Base-by-base conservation (phyloP, 2,329 filamentous ascomycete species). In the Beauveria caledonica region DNA sequence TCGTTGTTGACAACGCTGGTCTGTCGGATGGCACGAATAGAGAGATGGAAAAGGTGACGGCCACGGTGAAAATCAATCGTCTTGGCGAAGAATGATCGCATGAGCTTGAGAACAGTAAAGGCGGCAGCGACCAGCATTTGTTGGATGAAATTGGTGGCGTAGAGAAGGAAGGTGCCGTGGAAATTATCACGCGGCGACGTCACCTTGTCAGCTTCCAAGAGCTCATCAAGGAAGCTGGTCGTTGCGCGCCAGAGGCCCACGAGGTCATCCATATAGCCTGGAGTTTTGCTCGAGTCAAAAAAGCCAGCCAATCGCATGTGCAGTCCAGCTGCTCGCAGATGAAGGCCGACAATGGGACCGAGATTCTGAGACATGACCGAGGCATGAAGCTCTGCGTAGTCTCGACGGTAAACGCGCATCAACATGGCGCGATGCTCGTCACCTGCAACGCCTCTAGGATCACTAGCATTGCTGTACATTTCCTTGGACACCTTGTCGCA, bases 91-190 rank as follows among this genome's bases (percentile, higher is more conserved):
- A 87, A 87, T 21, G 89, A 91, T 54, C 86, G 84, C 74, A 92
- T 86, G 60, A 93, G 78, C 68, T 92, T 93, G 63, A 92, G 79
- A 52, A 94, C 76, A 1, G 88, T 86, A 67, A 92, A 92, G 3
- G 87, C 86, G 5, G 87, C 88, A 2, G 89, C 89, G n/a, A 92
- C 84, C 60, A 92, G 84, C 87, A 93, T 92, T 72, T 93, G 89
- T 69, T 91, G 86, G 57, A 93, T 84, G 71, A 92, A 92, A 70
- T 88, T 90, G 64, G 84, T 87, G 27, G 85, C 82, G 67, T 88
- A 86, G 54, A 81, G 80, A 29, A 91, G 76, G 54, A 87, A 80
- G 53, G 80, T 79, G 8, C 82, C 79, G 57, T 74, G 74, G 40
- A 72, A 75, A 52, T 74, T 72, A 36, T 80, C 77, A 44, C 74